Base-by-base conservation (phyloP, 345 rosid species). In the Alliaria petiolata region DNA sequence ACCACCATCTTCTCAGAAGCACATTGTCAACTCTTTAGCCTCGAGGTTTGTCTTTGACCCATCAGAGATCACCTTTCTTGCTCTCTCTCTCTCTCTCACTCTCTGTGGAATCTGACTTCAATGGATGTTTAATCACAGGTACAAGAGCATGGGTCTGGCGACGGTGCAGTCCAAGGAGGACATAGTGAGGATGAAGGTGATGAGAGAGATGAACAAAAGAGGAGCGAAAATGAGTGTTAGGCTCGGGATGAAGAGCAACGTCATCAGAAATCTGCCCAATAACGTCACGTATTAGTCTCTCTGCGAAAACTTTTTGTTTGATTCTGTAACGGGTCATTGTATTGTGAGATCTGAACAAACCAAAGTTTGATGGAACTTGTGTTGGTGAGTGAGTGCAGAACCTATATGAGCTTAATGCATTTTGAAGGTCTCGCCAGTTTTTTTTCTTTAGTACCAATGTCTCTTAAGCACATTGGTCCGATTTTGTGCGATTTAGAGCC, bases 101-200 rank as follows among this genome's bases (percentile, higher is more conserved):
- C 20, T 22, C 46, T 55, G 16, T 43, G 10, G 6, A 73, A 73
- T 17, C 60, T 47, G 35, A 65, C 5, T 7, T 28, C 0, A 20
- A 81, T 76, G 59, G 73, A 81, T 49, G n/a, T 22, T 39, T 45
- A 2, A 58, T 31, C 75, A 33, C 83, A 90, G 98, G 83, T 93
- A 93, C 81, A 79, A 81, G 85, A 86, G 86, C 80, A 85, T 91
- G 97, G 97, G 98, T 28, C 63, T 93, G 64, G 85, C 90, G n/a
- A 90, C 97, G 0, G 96, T 89, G 58, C 96, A 76, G 72, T 85
- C 97, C 1, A 90, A 83, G 74, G 88, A 89, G 77, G 85, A 83
- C 19, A 72, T 79, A 72, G 96, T 90, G 80, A 89, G 86, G 88
- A 85, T 91, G 91, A 93, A 89, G 79, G 95, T 93, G 77, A 51